phyloP scores from a whole-genome alignment of 2,329 filamentous ascomycete genomes.

The Trichoderma gracile region DNA sequence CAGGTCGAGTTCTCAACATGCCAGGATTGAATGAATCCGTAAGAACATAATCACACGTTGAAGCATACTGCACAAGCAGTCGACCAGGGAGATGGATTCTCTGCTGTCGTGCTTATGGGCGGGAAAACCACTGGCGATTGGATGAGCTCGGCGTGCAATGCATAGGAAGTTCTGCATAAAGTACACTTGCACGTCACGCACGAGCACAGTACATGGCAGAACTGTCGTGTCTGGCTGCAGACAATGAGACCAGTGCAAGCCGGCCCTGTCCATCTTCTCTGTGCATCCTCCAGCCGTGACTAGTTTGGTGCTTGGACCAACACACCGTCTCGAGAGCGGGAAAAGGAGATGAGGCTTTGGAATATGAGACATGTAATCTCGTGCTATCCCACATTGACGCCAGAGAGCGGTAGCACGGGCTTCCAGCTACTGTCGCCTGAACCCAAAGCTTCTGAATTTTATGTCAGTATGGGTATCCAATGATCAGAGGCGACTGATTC shows the following conservation, averaged over 20 bases:
- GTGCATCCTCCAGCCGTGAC: not conserved
- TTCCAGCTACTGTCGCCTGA: not conserved
- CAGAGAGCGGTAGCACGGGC: not conserved
- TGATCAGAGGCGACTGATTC: not conserved
- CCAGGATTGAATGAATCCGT: not conserved
- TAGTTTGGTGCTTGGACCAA: conserved; percentile 21
- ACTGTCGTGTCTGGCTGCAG: not conserved
- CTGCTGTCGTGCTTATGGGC: not conserved
- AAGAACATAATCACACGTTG: not conserved
- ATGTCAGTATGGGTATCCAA: not conserved
- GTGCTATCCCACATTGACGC: not conserved
- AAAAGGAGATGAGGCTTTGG: conserved; percentile 1
- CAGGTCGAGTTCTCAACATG: not conserved
- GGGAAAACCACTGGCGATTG: not conserved
- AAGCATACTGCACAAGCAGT: not conserved
- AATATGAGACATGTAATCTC: not conserved
- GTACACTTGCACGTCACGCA: not conserved
- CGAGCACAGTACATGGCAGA: not conserved
- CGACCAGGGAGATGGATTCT: not conserved
- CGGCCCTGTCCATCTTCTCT: not conserved
- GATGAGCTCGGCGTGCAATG: not conserved
- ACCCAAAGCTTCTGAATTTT: not conserved
- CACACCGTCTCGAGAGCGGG: not conserved
- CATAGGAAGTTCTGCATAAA: not conserved
- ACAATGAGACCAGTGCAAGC: not conserved